Evolutionary conservation across 31 red algal species (phyloP).

Genomic region (Bonnemaisonia californica): DNA sequence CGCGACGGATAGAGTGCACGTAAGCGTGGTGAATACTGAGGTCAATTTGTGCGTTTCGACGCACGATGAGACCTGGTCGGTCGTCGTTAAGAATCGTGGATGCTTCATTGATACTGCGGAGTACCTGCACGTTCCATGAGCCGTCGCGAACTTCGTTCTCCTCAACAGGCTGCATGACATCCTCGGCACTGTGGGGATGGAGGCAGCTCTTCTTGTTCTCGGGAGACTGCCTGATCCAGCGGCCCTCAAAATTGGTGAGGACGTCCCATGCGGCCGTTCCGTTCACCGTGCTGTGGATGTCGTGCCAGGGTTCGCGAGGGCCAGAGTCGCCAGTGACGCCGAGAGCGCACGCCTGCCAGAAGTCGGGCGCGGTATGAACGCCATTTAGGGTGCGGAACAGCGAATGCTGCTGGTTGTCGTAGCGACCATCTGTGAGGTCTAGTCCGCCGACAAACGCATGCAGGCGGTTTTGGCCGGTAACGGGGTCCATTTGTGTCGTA

Average conservation of each 20-base stretch:
- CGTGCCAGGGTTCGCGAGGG: slow-evolving; percentile 87
- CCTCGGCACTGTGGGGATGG: slow-evolving; percentile 30
- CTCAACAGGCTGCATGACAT: slow-evolving; percentile 47
- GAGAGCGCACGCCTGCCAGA: slow-evolving; percentile 68
- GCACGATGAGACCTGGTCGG: slow-evolving; percentile 51
- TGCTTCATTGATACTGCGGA: slow-evolving; percentile 76
- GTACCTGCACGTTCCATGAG: slow-evolving; percentile 63
- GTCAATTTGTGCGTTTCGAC: slow-evolving; percentile 53
- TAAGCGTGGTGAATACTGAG: slow-evolving; percentile 79
- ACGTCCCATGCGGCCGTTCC: slow-evolving; percentile 82
- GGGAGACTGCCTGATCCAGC: slow-evolving; percentile 68
- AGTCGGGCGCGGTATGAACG: slow-evolving; percentile 58
- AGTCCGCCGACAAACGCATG: slow-evolving; percentile 77
- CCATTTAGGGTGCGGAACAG: slow-evolving; percentile 71
- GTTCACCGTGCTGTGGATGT: slow-evolving; percentile 55
- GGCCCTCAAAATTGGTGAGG: slow-evolving; percentile 77
- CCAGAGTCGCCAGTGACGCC: slow-evolving; percentile 43
- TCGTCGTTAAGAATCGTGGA: slow-evolving; percentile 36
- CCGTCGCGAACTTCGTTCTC: slow-evolving; percentile 55
- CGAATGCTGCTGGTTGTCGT: slow-evolving; percentile 66
- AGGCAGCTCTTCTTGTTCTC: slow-evolving; percentile 33
- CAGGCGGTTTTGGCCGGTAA: slow-evolving; percentile 55
- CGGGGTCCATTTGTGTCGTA: slow-evolving; percentile 37
- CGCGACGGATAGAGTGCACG: slow-evolving; percentile 77
- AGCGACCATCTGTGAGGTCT: slow-evolving; percentile 84